Evolutionary conservation across 495 filamentous ascomycete genomes (phyloP).

Genomic region (Lindgomyces ingoldianus): DNA sequence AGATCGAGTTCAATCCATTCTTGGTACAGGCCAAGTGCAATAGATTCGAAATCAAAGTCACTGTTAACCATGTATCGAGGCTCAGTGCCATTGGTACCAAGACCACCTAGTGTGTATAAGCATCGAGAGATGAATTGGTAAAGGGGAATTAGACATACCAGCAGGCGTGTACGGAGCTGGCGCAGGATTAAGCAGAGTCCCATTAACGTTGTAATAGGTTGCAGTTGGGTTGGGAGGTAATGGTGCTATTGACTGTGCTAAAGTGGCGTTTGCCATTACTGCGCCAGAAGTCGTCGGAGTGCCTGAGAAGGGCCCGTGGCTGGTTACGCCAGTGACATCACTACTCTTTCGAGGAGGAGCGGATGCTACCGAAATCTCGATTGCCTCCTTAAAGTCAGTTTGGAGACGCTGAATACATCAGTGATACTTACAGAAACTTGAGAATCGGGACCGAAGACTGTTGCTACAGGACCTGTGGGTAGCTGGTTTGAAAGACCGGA

Average conservation of each 20-base stretch:
- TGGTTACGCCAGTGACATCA: constrained; percentile 41
- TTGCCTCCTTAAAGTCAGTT: constrained; percentile 16
- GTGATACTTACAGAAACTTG: constrained; percentile 30
- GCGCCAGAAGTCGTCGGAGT: constrained; percentile 46
- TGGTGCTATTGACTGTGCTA: constrained; percentile 35
- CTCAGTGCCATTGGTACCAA: constrained; percentile 73
- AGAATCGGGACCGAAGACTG: constrained; percentile 33
- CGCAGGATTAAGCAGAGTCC: constrained; percentile 62
- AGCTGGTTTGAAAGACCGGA: constrained; percentile 33
- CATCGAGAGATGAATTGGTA: background rate
- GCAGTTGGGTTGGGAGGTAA: constrained; percentile 46
- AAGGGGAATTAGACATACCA: constrained; percentile 45
- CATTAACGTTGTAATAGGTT: constrained; percentile 67
- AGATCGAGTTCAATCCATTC: constrained; percentile 89
- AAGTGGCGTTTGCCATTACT: constrained; percentile 31
- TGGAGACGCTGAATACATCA: too few species aligned
- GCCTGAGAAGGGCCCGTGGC: constrained; percentile 46
- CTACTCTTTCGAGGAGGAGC: constrained; percentile 33
- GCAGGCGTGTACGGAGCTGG: constrained; percentile 73
- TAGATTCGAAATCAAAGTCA: constrained; percentile 46
- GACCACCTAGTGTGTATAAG: constrained; percentile 52
- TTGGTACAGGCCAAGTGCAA: constrained; percentile 66
- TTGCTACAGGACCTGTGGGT: constrained; percentile 27
- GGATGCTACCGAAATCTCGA: constrained; percentile 15
- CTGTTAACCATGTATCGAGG: constrained; percentile 65